A percentile compares a stretch with the other conserved stretches of the same genome.
Conservation (phyloP, 768 basidiomycete genomes). For the Panaeolus cyanescens region DNA sequence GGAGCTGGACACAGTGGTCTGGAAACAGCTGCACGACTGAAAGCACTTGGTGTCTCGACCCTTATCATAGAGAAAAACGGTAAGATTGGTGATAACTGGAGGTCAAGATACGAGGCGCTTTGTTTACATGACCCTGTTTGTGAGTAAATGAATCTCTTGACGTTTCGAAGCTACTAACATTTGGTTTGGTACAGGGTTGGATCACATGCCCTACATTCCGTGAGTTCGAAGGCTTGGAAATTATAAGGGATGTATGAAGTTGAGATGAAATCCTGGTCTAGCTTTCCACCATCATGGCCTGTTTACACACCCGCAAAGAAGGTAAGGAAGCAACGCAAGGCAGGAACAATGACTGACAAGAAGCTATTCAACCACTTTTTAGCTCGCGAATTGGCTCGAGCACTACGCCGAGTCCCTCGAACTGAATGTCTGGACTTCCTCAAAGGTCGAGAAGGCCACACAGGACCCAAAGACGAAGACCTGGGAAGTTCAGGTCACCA, state of each 20-base stretch:
- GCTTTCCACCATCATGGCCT: not conserved
- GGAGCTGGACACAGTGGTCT: conserved; percentile 73
- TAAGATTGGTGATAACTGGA: conserved; percentile 66
- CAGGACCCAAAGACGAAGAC: conserved; percentile 30
- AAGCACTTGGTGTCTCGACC: conserved; percentile 52
- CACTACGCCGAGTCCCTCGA: conserved; percentile 38
- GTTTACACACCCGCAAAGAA: conserved; percentile 13
- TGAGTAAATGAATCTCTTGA: conserved; percentile 33
- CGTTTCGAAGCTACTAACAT: not conserved
- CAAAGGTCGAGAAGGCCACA: conserved; percentile 32
- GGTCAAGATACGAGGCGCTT: conserved; percentile 64
- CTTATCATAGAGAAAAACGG: conserved; percentile 68
- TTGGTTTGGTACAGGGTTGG: conserved; percentile 38
- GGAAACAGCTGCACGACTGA: conserved; percentile 65
- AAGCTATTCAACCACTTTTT: not conserved
- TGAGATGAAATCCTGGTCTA: not conserved
- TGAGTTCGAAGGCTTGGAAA: not conserved
- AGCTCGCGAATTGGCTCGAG: conserved; percentile 36
- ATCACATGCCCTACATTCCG: conserved; percentile 29
- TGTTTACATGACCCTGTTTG: conserved; percentile 71
- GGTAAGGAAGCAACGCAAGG: conserved; percentile 11
- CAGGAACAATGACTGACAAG: not conserved
- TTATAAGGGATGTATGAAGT: not conserved
- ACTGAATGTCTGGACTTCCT: conserved; percentile 53
- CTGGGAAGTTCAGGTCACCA: conserved; percentile 45